Base-by-base conservation (phyloP, 1,139 yeast genomes). In the Kodamaea sp. region DNA sequence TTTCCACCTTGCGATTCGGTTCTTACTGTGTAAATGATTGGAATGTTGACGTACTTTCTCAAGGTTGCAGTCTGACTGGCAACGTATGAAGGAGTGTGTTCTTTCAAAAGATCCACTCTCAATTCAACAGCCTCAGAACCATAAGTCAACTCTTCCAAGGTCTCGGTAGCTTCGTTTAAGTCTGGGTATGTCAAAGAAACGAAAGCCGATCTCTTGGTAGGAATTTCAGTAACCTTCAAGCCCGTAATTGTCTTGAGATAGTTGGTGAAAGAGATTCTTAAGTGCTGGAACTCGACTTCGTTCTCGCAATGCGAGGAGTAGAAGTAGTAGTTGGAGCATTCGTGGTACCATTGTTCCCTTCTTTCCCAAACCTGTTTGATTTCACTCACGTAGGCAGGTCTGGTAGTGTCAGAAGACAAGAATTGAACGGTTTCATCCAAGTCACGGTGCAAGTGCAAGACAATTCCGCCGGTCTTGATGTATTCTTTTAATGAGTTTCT, bases 401-500 rank as follows among this genome's bases (percentile, higher is more conserved):
- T 78, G 1, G 89, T 73, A 37, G 86, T 78, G 59, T 92, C 99
- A 35, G 76, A 64, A 13, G 75, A 68, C 49, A 92, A 72, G 60
- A 87, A 89, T 6, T 72, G 67, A 24, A 89, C 81, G 26, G 95
- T 88, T 47, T 86, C 84, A 38, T 81, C 83, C 44, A 90, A 75
- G 50, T 87, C 87, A 50, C 99, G 83, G 58, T 90, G 97, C 42
- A 92, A 73, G 52, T 92, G 97, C 39, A 92, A 68, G 7, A 92
- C 97, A 45, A 86, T 75, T 5, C 90, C 86, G 15, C 88, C 89
- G 11, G 66, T 57, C 28, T 61, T 54, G 26, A 68, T 61, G 57
- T 80, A 84, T 8, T 66, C 54, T 50, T 80, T 72, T 55, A 92
- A 68, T 8, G 76, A 45, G 5, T 67, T 67, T 50, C 97, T 77